Conservation (phyloP, 2,329 filamentous ascomycete genomes). For the Exophiala sideris region DNA sequence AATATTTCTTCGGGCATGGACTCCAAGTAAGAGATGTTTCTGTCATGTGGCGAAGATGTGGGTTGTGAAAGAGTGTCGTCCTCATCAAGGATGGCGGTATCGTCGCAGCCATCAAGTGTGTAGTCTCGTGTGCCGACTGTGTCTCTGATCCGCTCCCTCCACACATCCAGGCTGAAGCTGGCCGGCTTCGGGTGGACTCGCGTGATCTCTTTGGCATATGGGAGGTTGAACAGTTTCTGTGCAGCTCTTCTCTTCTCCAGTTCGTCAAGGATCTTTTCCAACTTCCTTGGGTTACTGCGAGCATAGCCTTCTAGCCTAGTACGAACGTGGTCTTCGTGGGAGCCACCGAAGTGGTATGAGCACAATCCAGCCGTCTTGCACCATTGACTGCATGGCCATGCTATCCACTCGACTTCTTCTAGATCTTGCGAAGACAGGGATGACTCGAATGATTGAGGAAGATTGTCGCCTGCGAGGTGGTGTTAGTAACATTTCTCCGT, state of each 20-base stretch:
- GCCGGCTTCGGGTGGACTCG: constrained; percentile 17
- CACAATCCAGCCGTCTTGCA: constrained; percentile 26
- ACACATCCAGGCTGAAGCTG: constrained; percentile 25
- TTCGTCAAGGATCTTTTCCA: constrained; percentile 27
- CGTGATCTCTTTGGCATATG: constrained; percentile 21
- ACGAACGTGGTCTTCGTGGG: constrained; percentile 24
- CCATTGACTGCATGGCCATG: constrained; percentile 28
- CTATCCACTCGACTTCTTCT: constrained; percentile 26
- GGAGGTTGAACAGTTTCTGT: constrained; percentile 25
- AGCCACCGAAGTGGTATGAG: constrained; percentile 20
- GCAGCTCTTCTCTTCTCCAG: constrained; percentile 25
- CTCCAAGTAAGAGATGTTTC: constrained; percentile 15
- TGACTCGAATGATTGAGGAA: constrained; percentile 28
- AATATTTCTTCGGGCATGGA: constrained; percentile 31
- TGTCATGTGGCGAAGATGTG: background rate
- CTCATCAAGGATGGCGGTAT: constrained; percentile 22
- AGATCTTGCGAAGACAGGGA: constrained; percentile 25
- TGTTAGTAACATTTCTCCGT: constrained; percentile 1
- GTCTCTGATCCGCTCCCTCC: constrained; percentile 24
- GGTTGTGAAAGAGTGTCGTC: constrained; percentile 15
- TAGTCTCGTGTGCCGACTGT: constrained; percentile 12
- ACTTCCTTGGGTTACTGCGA: constrained; percentile 22
- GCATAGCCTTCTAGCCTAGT: constrained; percentile 24
- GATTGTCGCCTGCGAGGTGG: constrained; percentile 16
- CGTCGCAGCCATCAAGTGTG: constrained; percentile 6